Conservation (phyloP, 1,284 basidiomycete genomes). For the Papiliotrema nemorosa region DNA sequence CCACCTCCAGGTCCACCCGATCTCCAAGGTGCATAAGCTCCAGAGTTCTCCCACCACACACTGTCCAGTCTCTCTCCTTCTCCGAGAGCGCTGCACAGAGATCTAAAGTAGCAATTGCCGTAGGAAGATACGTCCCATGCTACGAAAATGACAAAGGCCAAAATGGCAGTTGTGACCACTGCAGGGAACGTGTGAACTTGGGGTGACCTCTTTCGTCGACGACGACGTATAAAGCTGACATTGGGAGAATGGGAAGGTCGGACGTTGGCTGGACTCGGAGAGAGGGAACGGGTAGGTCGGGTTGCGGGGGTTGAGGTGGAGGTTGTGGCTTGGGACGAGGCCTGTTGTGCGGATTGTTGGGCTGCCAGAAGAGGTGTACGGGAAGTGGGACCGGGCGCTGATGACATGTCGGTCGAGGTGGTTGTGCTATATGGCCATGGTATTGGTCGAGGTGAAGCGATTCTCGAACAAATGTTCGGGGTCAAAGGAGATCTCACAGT, state of each 20-base stretch:
- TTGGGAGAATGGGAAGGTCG: not conserved
- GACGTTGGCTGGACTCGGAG: slow-evolving; percentile 1
- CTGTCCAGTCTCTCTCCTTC: slow-evolving; percentile 19
- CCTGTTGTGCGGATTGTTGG: not conserved
- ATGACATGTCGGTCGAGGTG: not conserved
- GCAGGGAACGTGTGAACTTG: slow-evolving; percentile 75
- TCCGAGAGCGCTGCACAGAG: slow-evolving; percentile 28
- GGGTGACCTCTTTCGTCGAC: slow-evolving; percentile 34
- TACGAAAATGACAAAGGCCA: slow-evolving; percentile 63
- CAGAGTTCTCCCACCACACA: slow-evolving; percentile 33
- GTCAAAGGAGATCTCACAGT: too few species aligned
- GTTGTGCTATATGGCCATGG: too few species aligned
- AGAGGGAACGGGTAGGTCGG: not conserved
- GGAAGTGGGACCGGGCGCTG: not conserved
- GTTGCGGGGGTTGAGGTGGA: too few species aligned
- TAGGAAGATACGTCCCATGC: slow-evolving; percentile 60
- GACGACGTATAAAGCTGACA: not conserved
- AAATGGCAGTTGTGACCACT: slow-evolving; percentile 76
- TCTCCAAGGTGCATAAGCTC: slow-evolving; percentile 36
- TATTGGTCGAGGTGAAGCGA: too few species aligned
- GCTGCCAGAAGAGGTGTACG: slow-evolving; percentile 3
- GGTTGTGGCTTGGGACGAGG: not conserved
- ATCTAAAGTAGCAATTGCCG: slow-evolving; percentile 30
- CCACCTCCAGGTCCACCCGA: slow-evolving; percentile 20
- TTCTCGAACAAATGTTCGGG: too few species aligned